Conservation (phyloP, 371 early-diverging fungal species). For the Funneliformis caledonium region DNA sequence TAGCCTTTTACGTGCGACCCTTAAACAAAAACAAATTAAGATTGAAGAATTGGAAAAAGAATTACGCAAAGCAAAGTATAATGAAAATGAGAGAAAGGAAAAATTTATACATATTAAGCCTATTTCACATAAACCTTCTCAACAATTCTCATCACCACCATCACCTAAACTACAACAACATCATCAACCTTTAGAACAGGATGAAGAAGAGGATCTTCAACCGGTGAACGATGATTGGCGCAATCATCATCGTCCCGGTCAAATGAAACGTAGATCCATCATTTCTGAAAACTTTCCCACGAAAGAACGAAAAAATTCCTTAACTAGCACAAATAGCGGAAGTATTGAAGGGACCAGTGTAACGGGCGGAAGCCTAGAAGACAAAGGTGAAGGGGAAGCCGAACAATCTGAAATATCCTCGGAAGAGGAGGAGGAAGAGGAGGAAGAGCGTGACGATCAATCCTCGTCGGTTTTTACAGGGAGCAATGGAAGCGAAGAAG, state of each 20-base stretch:
- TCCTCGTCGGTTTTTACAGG: constrained; percentile 36
- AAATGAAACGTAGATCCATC: not conserved
- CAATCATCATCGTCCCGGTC: not conserved
- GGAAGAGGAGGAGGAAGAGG: constrained; percentile 29
- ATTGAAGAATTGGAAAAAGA: constrained; percentile 32
- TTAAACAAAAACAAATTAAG: constrained; percentile 23
- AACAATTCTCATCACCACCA: not conserved
- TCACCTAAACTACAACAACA: constrained; percentile 12
- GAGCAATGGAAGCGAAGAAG: constrained; percentile 35
- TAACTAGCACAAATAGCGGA: constrained; percentile 40
- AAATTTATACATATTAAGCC: not conserved
- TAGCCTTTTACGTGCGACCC: constrained; percentile 9
- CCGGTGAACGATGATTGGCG: not conserved
- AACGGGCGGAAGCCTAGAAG: not conserved
- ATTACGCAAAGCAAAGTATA: constrained; percentile 24
- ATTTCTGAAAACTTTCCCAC: not conserved
- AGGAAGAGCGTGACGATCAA: constrained; percentile 31
- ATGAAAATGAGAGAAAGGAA: constrained; percentile 25
- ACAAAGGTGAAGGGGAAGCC: constrained; percentile 34
- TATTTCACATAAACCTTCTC: not conserved
- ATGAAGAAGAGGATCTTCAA: not conserved
- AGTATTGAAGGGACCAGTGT: constrained; percentile 17
- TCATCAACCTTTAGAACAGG: not conserved
- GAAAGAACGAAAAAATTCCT: constrained; percentile 33
- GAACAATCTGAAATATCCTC: constrained; percentile 32